Base-by-base conservation (phyloP, 768 basidiomycete species). In the Podaxis sp. region DNA sequence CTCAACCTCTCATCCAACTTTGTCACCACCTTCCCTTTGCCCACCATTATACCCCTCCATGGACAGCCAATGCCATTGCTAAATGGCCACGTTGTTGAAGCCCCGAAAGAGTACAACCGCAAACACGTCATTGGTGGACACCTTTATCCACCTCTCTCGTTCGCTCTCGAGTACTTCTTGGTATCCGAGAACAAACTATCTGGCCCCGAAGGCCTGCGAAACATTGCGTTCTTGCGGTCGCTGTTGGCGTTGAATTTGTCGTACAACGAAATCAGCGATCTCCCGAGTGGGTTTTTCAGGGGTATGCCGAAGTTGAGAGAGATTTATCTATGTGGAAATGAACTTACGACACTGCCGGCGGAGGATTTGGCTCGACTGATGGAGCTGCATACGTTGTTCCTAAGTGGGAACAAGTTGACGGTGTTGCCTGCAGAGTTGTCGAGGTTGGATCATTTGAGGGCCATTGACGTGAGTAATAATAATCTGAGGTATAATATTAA, bases 271-370 rank as follows among this genome's bases (percentile, higher is more conserved):
- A 90, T 99, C 49, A 89, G 90, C 73, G 93, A 96, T 69, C 82
- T 98, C 49, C 95, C 96, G 0, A 75, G 84, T 0, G 77, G 81
- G 33, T 95, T 94, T 68, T 86, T 98, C 69, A 79, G 83, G 65
- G 87, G 87, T 64, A 81, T 94, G 67, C 77, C 78, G 19, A 75
- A 82, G 44, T 80, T 99, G 9, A 86, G 93, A 74, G 91, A 96
- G 75, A 77, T 99, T 38, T 99, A 97, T 72, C 80, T 99, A 2
- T 93, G 93, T 67, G 96, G 96, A n/a, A 99, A 98, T 78, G 92
- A 92, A 74, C 77, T 99, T 68, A 90, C 92, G 7, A 90, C 85
- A 65, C 80, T 99, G 33, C 96, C 96, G 4, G 89, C 90, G 11
- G 96, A 98, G 72, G 94, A 97, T 71, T 74, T 99, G 49, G 87